These are phyloP conservation scores for Candida endomychidarum DNA, from an alignment of 805 yeast genomes.

Conservation along the genomic window DNA sequence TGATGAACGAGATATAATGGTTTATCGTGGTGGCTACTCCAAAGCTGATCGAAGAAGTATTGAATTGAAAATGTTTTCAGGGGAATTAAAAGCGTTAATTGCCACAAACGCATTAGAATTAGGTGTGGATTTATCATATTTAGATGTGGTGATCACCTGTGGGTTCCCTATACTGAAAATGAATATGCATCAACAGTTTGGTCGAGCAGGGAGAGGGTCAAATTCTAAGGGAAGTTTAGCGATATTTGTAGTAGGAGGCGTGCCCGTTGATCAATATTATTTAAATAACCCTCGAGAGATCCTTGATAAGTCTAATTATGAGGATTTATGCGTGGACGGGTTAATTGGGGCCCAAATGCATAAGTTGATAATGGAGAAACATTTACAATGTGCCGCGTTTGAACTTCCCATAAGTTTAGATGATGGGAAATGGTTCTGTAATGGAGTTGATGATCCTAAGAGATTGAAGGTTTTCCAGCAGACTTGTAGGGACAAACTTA, in stretches of 20 bases:
- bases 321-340: slow-evolving; percentile 42
- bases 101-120: slow-evolving; percentile 95
- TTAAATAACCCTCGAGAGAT: slow-evolving; percentile 66
- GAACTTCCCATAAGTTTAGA: slow-evolving; percentile 66
- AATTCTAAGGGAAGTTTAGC: slow-evolving; percentile 74
- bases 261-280: slow-evolving; percentile 85
- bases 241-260: slow-evolving; percentile 74
- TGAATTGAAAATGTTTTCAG: slow-evolving; percentile 87
- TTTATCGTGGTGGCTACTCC: slow-evolving; percentile 94
- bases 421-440: slow-evolving; percentile 57
- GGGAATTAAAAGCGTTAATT: slow-evolving; percentile 78
- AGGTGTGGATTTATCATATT: slow-evolving; percentile 91
- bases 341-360: slow-evolving; percentile 33
- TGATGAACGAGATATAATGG: slow-evolving; percentile 65
- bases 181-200: slow-evolving; percentile 92
- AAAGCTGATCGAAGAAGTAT: slow-evolving; percentile 82
- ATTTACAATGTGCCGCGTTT: slow-evolving; percentile 91
- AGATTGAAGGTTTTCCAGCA: slow-evolving; percentile 19
- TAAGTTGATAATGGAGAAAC: slow-evolving; percentile 64
- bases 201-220: slow-evolving; percentile 91
- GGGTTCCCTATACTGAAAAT: slow-evolving; percentile 90
- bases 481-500: slow-evolving; percentile 39
- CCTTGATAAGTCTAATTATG: slow-evolving; percentile 38
- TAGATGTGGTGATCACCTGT: slow-evolving; percentile 88
- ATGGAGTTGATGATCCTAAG: slow-evolving; percentile 11